phyloP scores from a whole-genome alignment of 1,284 basidiomycete species.

The Papiliotrema nemorosa region DNA sequence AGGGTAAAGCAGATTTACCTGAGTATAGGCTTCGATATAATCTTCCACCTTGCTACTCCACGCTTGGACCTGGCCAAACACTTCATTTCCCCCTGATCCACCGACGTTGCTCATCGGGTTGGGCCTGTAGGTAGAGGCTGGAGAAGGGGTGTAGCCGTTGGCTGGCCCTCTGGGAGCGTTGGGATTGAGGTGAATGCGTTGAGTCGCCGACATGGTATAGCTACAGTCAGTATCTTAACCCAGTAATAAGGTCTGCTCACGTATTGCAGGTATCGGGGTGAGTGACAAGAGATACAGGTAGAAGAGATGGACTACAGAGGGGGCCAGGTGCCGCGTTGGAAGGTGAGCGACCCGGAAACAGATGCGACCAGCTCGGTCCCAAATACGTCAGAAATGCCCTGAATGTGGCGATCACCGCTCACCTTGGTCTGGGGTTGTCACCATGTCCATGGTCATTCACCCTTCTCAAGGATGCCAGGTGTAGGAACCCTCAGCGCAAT shows the following conservation, averaged over 20 bases:
- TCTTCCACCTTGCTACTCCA: slow-evolving; percentile 83
- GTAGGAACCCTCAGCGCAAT: too few relatives aligned
- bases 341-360: too few relatives aligned
- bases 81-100: slow-evolving; percentile 61
- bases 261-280: not conserved
- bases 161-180: slow-evolving; percentile 39
- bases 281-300: not conserved
- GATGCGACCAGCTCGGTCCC: too few relatives aligned
- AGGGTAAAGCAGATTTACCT: slow-evolving; percentile 47
- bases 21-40: slow-evolving; percentile 83
- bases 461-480: too few relatives aligned
- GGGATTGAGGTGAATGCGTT: slow-evolving; percentile 50
- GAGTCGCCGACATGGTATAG: slow-evolving; percentile 39
- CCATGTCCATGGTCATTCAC: too few relatives aligned
- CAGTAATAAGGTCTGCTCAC: slow-evolving; percentile 1
- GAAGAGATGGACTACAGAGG: not conserved
- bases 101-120: slow-evolving; percentile 33
- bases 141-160: slow-evolving; percentile 40
- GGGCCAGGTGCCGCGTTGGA: slow-evolving; percentile 2
- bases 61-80: slow-evolving; percentile 75
- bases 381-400: not conserved
- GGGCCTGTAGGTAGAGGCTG: not conserved
- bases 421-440: too few relatives aligned
- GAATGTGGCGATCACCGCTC: not conserved
- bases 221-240: too few relatives aligned